Conservation (phyloP, 768 basidiomycete species). For the Rhodotorula diobovata region DNA sequence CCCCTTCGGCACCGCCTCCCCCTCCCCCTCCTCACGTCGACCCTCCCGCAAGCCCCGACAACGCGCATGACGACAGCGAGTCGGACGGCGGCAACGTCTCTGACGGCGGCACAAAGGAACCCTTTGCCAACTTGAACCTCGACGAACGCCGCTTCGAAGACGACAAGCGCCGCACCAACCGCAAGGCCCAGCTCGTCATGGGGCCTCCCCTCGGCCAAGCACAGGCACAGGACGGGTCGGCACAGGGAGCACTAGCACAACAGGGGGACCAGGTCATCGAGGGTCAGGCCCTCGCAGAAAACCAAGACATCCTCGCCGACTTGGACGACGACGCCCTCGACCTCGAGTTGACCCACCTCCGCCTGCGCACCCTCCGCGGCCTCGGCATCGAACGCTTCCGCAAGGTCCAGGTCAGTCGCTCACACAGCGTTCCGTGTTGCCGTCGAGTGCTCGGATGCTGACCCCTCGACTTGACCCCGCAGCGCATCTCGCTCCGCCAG, state of each 20-base stretch:
- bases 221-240: neutral
- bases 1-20: neutral
- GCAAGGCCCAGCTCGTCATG: conserved; percentile 36
- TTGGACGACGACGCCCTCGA: conserved; percentile 36
- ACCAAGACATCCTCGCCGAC: conserved; percentile 35
- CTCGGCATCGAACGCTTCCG: conserved; percentile 39
- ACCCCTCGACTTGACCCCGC: neutral
- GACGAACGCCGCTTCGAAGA: conserved; percentile 40
- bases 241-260: neutral
- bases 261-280: conserved; percentile 20
- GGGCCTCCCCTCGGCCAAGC: conserved; percentile 29
- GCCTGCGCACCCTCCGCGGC: conserved; percentile 37
- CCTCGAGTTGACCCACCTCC: conserved; percentile 42
- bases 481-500: conserved; percentile 44
- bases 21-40: neutral
- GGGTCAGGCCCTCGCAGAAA: conserved; percentile 29
- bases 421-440: neutral
- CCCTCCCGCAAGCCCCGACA: neutral
- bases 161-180: conserved; percentile 12
- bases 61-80: neutral
- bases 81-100: conserved; percentile 5
- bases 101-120: conserved; percentile 18
- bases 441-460: neutral
- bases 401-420: conserved; percentile 28
- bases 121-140: conserved; percentile 26